Percentiles rank a stretch among this genome's conserved stretches.
Evolutionary conservation across 441 rosid species (phyloP).

Genomic region (Bruguiera hainesii): DNA sequence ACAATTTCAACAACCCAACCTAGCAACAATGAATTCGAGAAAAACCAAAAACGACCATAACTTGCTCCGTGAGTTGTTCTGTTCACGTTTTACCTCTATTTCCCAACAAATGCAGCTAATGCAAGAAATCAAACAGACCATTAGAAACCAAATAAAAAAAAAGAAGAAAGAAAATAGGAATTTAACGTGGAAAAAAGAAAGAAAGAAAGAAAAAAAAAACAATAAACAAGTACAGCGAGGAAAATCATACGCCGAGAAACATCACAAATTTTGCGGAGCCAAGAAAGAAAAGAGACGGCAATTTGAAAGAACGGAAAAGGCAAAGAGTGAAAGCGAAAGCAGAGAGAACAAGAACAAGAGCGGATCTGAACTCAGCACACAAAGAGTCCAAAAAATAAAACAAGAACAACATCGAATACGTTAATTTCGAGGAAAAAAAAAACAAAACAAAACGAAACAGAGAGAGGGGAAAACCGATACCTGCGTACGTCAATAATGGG

Average conservation of each 20-base stretch:
- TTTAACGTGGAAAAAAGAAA: too few relatives aligned
- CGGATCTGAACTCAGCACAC: background rate
- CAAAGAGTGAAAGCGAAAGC: background rate
- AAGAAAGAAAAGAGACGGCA: background rate
- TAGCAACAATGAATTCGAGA: constrained; percentile 21
- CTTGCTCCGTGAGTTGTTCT: background rate
- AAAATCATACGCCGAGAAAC: background rate
- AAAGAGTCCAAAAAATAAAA: background rate
- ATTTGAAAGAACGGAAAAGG: constrained; percentile 4
- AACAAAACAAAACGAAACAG: too few relatives aligned
- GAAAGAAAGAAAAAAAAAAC: background rate
- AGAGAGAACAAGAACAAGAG: background rate
- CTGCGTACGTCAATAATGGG: too few relatives aligned
- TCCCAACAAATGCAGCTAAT: background rate
- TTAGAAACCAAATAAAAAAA: background rate
- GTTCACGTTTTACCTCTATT: background rate
- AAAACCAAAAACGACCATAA: background rate
- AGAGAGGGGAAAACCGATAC: too few relatives aligned
- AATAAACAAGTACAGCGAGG: background rate
- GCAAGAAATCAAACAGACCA: constrained; percentile 6
- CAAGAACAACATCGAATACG: too few relatives aligned
- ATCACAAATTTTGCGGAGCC: background rate
- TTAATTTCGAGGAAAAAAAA: too few relatives aligned
- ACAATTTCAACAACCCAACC: constrained; percentile 30
- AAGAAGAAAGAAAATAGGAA: background rate